phyloP scores from a whole-genome alignment of 257 asterid genomes.

The Gynochthodes officinalis region DNA sequence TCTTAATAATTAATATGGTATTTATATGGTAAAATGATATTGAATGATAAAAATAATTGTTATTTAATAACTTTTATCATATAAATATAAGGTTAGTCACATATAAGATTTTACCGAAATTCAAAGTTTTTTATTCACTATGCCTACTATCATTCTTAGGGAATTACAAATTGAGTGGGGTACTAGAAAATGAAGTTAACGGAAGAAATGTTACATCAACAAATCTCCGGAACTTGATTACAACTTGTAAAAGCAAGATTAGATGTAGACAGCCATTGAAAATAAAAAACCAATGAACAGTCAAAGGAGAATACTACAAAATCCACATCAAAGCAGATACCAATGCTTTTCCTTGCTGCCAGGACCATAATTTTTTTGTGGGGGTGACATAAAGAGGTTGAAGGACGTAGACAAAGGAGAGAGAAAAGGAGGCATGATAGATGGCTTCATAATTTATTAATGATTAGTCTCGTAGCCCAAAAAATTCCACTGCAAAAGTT shows the following conservation, averaged over 20 bases:
- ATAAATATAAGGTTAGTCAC: too few species aligned
- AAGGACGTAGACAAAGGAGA: background rate
- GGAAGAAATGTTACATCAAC: conserved; percentile 38
- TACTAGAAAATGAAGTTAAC: too few species aligned
- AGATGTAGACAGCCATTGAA: conserved; percentile 37
- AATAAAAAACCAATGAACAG: conserved; percentile 42
- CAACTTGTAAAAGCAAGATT: conserved; percentile 31
- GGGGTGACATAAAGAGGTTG: background rate
- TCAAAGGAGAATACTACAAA: conserved; percentile 49
- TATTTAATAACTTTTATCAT: too few species aligned
- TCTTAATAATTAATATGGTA: too few species aligned
- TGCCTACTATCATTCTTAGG: too few species aligned
- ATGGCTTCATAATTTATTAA: conserved; percentile 5
- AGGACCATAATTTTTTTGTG: conserved; percentile 13
- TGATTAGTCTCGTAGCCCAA: conserved; percentile 15
- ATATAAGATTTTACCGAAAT: too few species aligned
- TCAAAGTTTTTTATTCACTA: too few species aligned
- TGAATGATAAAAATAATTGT: too few species aligned
- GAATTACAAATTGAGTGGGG: too few species aligned
- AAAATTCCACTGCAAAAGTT: conserved; percentile 16
- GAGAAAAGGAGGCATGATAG: background rate
- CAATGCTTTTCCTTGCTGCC: conserved; percentile 32
- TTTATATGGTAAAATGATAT: too few species aligned
- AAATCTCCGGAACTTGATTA: conserved; percentile 29
- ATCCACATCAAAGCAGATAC: conserved; percentile 43